A percentile compares a stretch with the other conserved stretches of the same genome.
These are phyloP conservation scores for Nepenthes gracilis DNA, from an alignment of 148 eudicot genomes.

Conservation along the genomic window DNA sequence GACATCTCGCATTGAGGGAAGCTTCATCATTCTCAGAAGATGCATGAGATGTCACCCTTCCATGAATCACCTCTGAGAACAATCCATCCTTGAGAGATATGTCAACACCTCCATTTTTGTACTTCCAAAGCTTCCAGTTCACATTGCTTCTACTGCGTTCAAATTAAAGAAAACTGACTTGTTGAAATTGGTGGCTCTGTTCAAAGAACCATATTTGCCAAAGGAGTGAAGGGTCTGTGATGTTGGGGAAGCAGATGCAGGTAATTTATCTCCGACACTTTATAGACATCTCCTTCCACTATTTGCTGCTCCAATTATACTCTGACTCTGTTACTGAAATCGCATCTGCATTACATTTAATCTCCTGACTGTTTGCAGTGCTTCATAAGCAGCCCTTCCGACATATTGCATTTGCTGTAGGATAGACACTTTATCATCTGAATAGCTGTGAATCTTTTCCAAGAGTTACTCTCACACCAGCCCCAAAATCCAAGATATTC, in stretches of 20 bases:
- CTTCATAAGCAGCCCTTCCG: conserved; percentile 88
- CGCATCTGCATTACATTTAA: conserved; percentile 37
- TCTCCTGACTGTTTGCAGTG: conserved; percentile 60
- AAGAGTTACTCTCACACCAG: conserved; percentile 48
- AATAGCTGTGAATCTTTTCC: conserved; percentile 66
- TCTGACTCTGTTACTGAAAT: conserved; percentile 52
- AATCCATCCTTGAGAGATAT: conserved; percentile 75
- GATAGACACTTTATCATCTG: conserved; percentile 86
- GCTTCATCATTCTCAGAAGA: conserved; percentile 28
- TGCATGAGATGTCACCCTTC: conserved; percentile 16
- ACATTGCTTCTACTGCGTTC: conserved; percentile 26
- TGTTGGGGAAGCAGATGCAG: conserved; percentile 61
- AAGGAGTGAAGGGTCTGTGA: conserved; percentile 61
- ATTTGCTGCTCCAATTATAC: conserved; percentile 21
- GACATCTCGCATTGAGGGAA: conserved; percentile 15
- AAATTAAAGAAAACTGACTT: conserved; percentile 29
- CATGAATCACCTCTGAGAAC: conserved; percentile 40
- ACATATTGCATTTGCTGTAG: conserved; percentile 79
- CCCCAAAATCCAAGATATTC: conserved; percentile 45
- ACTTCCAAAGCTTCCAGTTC: conserved; percentile 57
- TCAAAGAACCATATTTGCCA: conserved; percentile 37
- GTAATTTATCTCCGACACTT: conserved; percentile 34
- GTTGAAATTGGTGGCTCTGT: conserved; percentile 49
- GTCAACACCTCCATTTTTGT: conserved; percentile 54
- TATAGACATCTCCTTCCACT: conserved; percentile 27